Evolutionary conservation across 257 asterid genomes (phyloP).

Genomic region (Paraleonurus japonicus): DNA sequence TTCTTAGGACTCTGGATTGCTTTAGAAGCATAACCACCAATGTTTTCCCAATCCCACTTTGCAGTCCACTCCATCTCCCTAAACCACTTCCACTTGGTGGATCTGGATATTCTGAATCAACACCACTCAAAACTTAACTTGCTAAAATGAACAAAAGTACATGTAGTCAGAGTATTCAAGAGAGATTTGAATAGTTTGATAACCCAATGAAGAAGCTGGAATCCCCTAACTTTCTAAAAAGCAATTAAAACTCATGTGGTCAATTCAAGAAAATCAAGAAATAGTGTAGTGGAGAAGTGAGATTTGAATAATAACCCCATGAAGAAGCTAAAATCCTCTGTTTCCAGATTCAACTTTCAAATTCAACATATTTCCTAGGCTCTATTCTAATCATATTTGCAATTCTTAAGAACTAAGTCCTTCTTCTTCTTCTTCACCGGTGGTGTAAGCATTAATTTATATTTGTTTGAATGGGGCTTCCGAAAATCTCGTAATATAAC

Average conservation of each 20-base stretch:
- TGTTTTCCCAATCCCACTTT: constrained; percentile 82
- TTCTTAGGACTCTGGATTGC: constrained; percentile 53
- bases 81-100: constrained; percentile 13
- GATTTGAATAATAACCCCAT: too few species aligned
- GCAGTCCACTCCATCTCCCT: constrained; percentile 70
- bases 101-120: neutral
- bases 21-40: constrained; percentile 48
- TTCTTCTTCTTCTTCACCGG: neutral
- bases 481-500: neutral
- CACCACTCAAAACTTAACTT: constrained; percentile 11
- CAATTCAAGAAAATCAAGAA: too few species aligned
- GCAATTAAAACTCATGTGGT: too few species aligned
- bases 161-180: neutral
- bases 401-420: neutral
- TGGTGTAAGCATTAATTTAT: neutral
- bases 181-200: constrained; percentile 3
- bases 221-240: neutral
- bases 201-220: constrained; percentile 28
- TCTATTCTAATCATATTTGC: neutral
- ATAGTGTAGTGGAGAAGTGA: too few species aligned
- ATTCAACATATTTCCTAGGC: neutral
- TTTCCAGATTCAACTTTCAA: constrained; percentile 12
- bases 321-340: too few species aligned
- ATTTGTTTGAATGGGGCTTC: constrained; percentile 13
- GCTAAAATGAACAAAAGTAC: neutral